These are phyloP conservation scores for Blepharisma stoltei DNA, from an alignment of 73 alveolate genomes.

Conservation along the genomic window DNA sequence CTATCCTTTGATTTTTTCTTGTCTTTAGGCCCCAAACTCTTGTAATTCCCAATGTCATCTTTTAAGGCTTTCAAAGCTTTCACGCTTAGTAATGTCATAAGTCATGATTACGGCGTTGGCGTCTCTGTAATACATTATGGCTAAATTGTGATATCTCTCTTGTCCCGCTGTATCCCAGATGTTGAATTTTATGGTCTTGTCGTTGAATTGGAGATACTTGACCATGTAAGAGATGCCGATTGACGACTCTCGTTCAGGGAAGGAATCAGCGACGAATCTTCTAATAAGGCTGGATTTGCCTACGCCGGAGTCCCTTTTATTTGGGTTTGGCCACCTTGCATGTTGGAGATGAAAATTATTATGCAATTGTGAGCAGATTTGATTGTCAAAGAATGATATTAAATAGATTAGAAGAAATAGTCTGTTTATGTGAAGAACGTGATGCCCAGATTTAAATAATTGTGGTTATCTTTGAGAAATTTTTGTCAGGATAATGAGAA, in stretches of 20 bases:
- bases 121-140: conserved; percentile 77
- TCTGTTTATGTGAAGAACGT: no score
- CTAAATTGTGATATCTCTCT: conserved; percentile 69
- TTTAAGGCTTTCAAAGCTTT: conserved; percentile 63
- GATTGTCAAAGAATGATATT: no score
- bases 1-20: no score
- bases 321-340: conserved; percentile 18
- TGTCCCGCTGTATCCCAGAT: conserved; percentile 96
- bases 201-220: conserved; percentile 43
- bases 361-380: no score
- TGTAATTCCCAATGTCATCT: conserved; percentile 72
- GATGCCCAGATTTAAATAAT: no score
- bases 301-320: conserved; percentile 82
- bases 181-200: conserved; percentile 26
- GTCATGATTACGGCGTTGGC: conserved; percentile 82
- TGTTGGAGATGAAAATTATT: neutral
- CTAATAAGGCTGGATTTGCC: conserved; percentile 81
- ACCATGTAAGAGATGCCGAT: conserved; percentile 74
- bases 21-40: conserved; percentile 65
- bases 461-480: no score
- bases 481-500: no score
- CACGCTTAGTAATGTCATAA: conserved; percentile 64
- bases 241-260: conserved; percentile 60
- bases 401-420: no score
- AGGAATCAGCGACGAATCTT: conserved; percentile 53